A percentile compares a stretch with the other conserved stretches of the same genome.
These are phyloP conservation scores for Sisymbrium irio DNA, from an alignment of 345 rosid species.

Conservation along the genomic window DNA sequence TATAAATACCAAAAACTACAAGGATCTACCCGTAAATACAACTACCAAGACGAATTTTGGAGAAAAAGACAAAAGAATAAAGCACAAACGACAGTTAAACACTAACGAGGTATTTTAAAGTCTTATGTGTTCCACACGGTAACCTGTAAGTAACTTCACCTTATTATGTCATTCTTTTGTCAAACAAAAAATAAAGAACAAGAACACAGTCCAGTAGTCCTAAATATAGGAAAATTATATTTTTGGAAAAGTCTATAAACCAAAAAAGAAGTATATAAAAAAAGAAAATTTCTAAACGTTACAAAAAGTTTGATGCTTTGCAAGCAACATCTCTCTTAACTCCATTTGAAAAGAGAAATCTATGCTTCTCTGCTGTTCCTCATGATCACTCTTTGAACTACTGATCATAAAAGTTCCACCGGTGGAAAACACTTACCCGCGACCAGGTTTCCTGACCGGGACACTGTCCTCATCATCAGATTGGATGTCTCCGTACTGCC, in stretches of 20 bases:
- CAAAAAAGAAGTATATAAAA: background rate
- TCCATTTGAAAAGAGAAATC: slow-evolving; percentile 20
- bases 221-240: slow-evolving; percentile 12
- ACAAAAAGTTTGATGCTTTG: slow-evolving; percentile 31
- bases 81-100: background rate
- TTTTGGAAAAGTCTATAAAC: slow-evolving; percentile 1
- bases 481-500: slow-evolving; percentile 90
- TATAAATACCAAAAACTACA: background rate
- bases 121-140: background rate
- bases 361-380: slow-evolving; percentile 24
- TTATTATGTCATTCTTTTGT: slow-evolving; percentile 15
- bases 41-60: background rate
- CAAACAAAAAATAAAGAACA: slow-evolving; percentile 3
- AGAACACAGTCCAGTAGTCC: slow-evolving; percentile 14
- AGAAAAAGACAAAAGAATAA: background rate
- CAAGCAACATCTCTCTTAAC: slow-evolving; percentile 18
- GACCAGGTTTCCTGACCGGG: slow-evolving; percentile 63
- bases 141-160: slow-evolving; percentile 6
- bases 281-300: slow-evolving; percentile 16
- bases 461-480: slow-evolving; percentile 88
- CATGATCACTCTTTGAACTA: slow-evolving; percentile 16
- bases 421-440: slow-evolving; percentile 42
- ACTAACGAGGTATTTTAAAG: background rate
- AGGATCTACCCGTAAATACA: background rate
- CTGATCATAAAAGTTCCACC: background rate